phyloP scores from a whole-genome alignment of 202 grass and related monocot genomes.

The Panicum virgatum region DNA sequence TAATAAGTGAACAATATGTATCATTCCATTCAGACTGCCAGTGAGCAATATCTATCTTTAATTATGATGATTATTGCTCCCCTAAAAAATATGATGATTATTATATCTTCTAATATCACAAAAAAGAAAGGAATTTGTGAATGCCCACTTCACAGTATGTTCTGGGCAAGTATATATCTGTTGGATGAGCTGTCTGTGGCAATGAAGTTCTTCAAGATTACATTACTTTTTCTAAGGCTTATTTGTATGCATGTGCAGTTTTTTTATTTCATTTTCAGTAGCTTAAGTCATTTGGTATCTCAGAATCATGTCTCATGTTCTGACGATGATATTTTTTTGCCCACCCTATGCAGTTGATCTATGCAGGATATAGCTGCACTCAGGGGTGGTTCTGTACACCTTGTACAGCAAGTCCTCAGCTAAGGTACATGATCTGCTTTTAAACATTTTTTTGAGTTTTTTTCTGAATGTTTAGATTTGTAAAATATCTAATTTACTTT shows the following conservation, averaged over 20 bases:
- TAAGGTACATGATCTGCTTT: slow-evolving; percentile 57
- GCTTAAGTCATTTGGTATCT: background rate
- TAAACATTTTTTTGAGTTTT: background rate
- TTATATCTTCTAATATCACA: background rate
- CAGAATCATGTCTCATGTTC: slow-evolving; percentile 20
- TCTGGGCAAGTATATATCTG: slow-evolving; percentile 14
- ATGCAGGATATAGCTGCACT: slow-evolving; percentile 87
- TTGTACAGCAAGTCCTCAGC: slow-evolving; percentile 71
- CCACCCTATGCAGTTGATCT: slow-evolving; percentile 75
- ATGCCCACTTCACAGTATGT: background rate
- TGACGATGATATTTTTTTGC: slow-evolving; percentile 25
- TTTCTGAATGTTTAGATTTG: background rate
- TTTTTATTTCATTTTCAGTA: slow-evolving; percentile 5
- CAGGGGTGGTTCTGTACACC: slow-evolving; percentile 99
- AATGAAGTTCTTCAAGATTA: background rate
- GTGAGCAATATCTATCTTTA: background rate
- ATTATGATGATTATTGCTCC: background rate
- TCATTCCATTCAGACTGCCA: slow-evolving; percentile 5
- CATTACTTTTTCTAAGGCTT: background rate
- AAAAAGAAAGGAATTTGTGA: background rate
- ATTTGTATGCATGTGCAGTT: background rate
- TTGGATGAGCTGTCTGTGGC: background rate
- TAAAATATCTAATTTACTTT: background rate
- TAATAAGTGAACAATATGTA: background rate
- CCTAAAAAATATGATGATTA: no score